Conservation (phyloP, 495 filamentous ascomycete genomes). For the Trichoderma erinaceum region DNA sequence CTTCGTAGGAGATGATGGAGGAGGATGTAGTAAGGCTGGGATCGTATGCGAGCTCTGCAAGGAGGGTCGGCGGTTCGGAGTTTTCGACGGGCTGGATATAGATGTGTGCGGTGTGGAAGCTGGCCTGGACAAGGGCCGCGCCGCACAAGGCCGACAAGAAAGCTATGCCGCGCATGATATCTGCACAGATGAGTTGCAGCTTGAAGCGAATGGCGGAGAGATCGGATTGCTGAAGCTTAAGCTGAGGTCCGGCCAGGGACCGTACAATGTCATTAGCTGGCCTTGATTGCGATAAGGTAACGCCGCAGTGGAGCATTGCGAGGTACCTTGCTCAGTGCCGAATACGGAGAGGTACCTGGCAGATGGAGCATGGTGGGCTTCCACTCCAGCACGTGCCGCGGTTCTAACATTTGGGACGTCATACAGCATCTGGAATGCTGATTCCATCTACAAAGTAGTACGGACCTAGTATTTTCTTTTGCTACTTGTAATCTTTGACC, state of each 20-base stretch:
- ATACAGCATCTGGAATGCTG: not conserved
- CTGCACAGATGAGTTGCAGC: not conserved
- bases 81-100: conserved; percentile 41
- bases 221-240: not conserved
- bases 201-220: conserved; percentile 15
- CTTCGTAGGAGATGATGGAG: conserved; percentile 39
- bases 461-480: not conserved
- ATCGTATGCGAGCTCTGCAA: conserved; percentile 46
- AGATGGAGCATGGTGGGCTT: not conserved
- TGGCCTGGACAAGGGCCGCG: conserved; percentile 24
- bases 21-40: conserved; percentile 25
- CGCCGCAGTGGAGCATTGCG: not conserved
- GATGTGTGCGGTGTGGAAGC: conserved; percentile 31
- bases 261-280: not conserved
- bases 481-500: not conserved
- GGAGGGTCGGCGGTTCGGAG: conserved; percentile 28
- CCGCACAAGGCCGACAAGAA: conserved; percentile 29
- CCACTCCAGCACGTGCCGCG: conserved; percentile 2
- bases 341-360: not conserved
- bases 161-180: conserved; percentile 25
- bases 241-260: not conserved
- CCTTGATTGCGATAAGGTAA: conserved; percentile 7
- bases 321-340: not conserved
- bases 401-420: not conserved
- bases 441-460: not conserved